Evolutionary conservation across 345 rosid species (phyloP).

Genomic region (Melaleuca quinquenervia): DNA sequence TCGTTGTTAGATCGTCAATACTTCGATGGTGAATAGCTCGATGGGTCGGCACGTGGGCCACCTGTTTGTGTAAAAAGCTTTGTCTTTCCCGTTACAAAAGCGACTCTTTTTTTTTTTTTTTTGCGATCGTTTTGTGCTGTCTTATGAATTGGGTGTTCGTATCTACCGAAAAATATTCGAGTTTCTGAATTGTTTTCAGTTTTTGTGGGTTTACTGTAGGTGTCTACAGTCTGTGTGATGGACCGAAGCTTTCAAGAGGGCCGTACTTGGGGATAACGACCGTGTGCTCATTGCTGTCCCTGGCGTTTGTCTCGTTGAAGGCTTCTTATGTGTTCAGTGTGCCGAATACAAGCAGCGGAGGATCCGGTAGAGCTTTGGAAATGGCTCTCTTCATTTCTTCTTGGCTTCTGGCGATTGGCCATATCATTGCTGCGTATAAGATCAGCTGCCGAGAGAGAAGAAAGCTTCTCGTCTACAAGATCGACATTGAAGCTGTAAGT

Average conservation of each 20-base stretch:
- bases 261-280: conserved; percentile 71
- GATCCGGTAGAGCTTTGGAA: conserved; percentile 40
- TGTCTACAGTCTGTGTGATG: conserved; percentile 79
- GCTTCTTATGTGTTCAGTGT: conserved; percentile 60
- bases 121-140: neutral
- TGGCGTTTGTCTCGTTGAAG: conserved; percentile 64
- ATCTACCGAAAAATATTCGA: neutral
- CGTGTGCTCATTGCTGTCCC: conserved; percentile 54
- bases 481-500: conserved; percentile 97
- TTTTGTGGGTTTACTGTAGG: conserved; percentile 20
- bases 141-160: neutral
- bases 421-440: conserved; percentile 62
- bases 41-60: neutral
- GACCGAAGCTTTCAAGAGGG: conserved; percentile 67
- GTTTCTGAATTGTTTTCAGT: neutral
- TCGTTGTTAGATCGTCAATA: neutral
- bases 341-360: conserved; percentile 25
- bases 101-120: neutral
- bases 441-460: conserved; percentile 87
- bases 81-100: neutral
- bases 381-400: conserved; percentile 65
- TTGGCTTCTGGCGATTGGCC: conserved; percentile 53
- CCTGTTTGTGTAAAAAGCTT: neutral
- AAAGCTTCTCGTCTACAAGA: conserved; percentile 85
- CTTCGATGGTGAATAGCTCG: neutral